These are phyloP conservation scores for Xylariales sp. DNA, from an alignment of 2,329 filamentous ascomycete species.

Conservation along the genomic window DNA sequence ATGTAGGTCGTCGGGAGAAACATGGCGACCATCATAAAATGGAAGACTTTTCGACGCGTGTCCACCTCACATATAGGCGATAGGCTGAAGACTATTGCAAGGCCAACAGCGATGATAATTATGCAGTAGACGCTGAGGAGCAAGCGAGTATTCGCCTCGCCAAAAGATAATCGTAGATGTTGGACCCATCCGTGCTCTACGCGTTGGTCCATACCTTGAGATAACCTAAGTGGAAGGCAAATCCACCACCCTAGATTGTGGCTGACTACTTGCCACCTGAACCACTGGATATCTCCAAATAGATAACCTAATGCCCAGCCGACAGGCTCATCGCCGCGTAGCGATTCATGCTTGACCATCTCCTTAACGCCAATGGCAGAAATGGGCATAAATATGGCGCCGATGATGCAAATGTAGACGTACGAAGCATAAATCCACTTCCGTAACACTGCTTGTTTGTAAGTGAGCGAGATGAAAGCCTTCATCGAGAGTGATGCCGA, in stretches of 20 bases:
- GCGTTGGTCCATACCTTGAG: constrained; percentile 38
- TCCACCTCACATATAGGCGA: constrained; percentile 88
- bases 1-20: constrained; percentile 87
- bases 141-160: constrained; percentile 85
- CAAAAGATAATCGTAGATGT: constrained; percentile 72
- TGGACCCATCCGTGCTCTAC: constrained; percentile 69
- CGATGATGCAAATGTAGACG: constrained; percentile 75
- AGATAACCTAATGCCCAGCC: constrained; percentile 94
- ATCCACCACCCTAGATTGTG: constrained; percentile 81
- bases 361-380: constrained; percentile 70
- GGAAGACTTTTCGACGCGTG: constrained; percentile 95
- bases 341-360: constrained; percentile 74
- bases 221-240: constrained; percentile 68
- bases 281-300: constrained; percentile 78
- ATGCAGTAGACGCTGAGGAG: constrained; percentile 80
- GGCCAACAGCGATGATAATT: constrained; percentile 74
- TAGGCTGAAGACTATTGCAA: constrained; percentile 79
- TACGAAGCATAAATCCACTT: constrained; percentile 88
- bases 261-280: constrained; percentile 77
- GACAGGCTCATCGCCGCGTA: constrained; percentile 81
- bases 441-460: constrained; percentile 77
- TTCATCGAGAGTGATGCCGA: constrained; percentile 72
- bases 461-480: constrained; percentile 83
- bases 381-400: constrained; percentile 69
- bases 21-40: constrained; percentile 98